phyloP scores from a whole-genome alignment of 805 yeast species.

The Phaffomyces opuntiae region DNA sequence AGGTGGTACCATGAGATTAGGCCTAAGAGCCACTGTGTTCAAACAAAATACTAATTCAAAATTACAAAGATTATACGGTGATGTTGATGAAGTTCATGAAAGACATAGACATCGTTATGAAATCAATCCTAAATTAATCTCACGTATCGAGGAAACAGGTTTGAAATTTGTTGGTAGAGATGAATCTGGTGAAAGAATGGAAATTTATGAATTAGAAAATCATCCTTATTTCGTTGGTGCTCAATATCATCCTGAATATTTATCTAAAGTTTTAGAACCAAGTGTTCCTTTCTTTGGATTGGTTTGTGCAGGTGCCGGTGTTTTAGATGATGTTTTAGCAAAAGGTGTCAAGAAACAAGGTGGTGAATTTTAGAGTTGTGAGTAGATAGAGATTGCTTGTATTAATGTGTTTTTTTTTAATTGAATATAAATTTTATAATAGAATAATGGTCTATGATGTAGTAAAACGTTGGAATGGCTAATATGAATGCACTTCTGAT shows the following conservation, averaged over 20 bases:
- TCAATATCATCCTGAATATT: slow-evolving; percentile 97
- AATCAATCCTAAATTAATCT: slow-evolving; percentile 80
- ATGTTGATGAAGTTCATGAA: slow-evolving; percentile 61
- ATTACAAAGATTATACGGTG: slow-evolving; percentile 76
- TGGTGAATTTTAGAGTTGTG: slow-evolving; percentile 23
- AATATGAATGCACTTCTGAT: too few species aligned
- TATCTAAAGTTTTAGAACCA: slow-evolving; percentile 94
- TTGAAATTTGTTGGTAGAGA: slow-evolving; percentile 90
- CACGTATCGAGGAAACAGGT: slow-evolving; percentile 67
- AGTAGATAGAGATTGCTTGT: too few species aligned
- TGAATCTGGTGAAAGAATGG: slow-evolving; percentile 88
- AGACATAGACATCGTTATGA: slow-evolving; percentile 99
- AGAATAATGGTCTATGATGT: too few species aligned
- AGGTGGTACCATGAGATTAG: slow-evolving; percentile 99
- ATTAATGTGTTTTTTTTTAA: too few species aligned
- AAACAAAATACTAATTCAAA: slow-evolving; percentile 59
- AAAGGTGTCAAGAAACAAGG: slow-evolving; percentile 23
- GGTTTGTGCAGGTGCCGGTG: slow-evolving; percentile 89
- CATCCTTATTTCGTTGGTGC: slow-evolving; percentile 93
- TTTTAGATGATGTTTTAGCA: slow-evolving; percentile 57
- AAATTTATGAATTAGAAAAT: slow-evolving; percentile 75
- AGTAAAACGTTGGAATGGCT: too few species aligned
- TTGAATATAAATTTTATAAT: too few species aligned
- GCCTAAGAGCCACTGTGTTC: slow-evolving; percentile 85
- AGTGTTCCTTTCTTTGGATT: slow-evolving; percentile 94